Conservation (phyloP, 768 basidiomycete genomes). For the Termitomyces sp. region DNA sequence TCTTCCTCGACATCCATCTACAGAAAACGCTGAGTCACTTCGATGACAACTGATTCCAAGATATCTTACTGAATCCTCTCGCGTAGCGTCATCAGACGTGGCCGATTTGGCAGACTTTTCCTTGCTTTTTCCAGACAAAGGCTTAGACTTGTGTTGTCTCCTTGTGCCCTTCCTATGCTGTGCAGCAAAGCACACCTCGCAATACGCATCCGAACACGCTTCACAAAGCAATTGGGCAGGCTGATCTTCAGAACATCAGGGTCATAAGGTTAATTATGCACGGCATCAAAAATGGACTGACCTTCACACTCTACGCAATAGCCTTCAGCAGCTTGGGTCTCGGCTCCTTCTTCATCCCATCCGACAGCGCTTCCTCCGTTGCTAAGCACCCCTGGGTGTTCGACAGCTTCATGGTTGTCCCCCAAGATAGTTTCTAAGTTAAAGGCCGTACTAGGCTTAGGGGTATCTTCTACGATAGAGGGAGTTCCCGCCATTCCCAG, state of each 20-base stretch:
- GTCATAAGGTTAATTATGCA: background rate
- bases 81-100: background rate
- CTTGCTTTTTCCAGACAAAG: slow-evolving; percentile 29
- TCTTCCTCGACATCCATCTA: slow-evolving; percentile 46
- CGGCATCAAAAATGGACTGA: slow-evolving; percentile 21
- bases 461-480: slow-evolving; percentile 1
- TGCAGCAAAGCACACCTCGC: slow-evolving; percentile 82
- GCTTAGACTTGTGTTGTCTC: slow-evolving; percentile 54
- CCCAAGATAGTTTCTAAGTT: slow-evolving; percentile 70
- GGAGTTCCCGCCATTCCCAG: slow-evolving; percentile 6
- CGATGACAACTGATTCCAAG: background rate
- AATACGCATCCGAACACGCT: slow-evolving; percentile 67
- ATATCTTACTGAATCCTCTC: slow-evolving; percentile 7
- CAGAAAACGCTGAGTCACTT: background rate
- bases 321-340: slow-evolving; percentile 49
- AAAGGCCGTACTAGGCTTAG: slow-evolving; percentile 27
- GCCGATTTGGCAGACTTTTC: slow-evolving; percentile 22
- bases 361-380: slow-evolving; percentile 38
- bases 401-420: slow-evolving; percentile 56
- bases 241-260: slow-evolving; percentile 52
- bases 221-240: slow-evolving; percentile 74
- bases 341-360: slow-evolving; percentile 63
- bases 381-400: slow-evolving; percentile 39
- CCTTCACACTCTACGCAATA: slow-evolving; percentile 88
- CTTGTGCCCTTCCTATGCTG: slow-evolving; percentile 81